phyloP scores from a whole-genome alignment of 768 basidiomycete genomes.

The Leucocoprinus leucothites region DNA sequence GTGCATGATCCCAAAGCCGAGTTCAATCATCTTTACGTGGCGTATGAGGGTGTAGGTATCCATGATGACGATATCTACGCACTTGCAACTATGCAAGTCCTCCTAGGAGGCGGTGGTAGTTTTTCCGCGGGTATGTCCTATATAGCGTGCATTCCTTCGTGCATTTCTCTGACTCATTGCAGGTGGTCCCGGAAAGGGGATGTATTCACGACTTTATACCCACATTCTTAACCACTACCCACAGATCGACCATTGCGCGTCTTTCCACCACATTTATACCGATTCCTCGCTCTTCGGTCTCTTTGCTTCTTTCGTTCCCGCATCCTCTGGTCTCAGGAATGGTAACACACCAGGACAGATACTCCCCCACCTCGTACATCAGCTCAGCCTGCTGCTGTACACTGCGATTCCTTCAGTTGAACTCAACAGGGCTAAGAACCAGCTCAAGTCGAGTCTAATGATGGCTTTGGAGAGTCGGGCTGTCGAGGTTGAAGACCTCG shows the following conservation, averaged over 20 bases:
- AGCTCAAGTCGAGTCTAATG: conserved; percentile 87
- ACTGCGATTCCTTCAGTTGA: conserved; percentile 63
- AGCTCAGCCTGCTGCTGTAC: conserved; percentile 80
- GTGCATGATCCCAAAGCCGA: conserved; percentile 60
- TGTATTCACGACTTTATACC: conserved; percentile 97
- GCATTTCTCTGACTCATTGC: conserved; percentile 4
- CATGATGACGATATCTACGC: conserved; percentile 91
- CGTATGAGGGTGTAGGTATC: conserved; percentile 88
- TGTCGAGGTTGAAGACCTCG: conserved; percentile 86
- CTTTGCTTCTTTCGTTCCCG: conserved; percentile 79
- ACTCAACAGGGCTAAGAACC: conserved; percentile 88
- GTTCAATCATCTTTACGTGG: conserved; percentile 92
- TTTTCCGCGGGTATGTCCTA: conserved; percentile 78
- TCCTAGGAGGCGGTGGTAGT: conserved; percentile 92
- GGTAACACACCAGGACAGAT: conserved; percentile 70
- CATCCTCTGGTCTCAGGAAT: conserved; percentile 48
- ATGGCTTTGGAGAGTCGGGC: conserved; percentile 92
- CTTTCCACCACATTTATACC: conserved; percentile 97
- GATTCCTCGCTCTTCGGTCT: conserved; percentile 94
- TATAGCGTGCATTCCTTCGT: neutral
- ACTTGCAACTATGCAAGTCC: conserved; percentile 89
- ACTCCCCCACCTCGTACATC: conserved; percentile 81
- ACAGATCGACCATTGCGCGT: conserved; percentile 91
- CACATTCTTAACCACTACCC: conserved; percentile 94
- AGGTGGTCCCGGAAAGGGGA: conserved; percentile 98